A percentile compares a stretch with the other conserved stretches of the same genome.
phyloP scores from a whole-genome alignment of 306 rosid species.

The Pyrus pyrifolia region DNA sequence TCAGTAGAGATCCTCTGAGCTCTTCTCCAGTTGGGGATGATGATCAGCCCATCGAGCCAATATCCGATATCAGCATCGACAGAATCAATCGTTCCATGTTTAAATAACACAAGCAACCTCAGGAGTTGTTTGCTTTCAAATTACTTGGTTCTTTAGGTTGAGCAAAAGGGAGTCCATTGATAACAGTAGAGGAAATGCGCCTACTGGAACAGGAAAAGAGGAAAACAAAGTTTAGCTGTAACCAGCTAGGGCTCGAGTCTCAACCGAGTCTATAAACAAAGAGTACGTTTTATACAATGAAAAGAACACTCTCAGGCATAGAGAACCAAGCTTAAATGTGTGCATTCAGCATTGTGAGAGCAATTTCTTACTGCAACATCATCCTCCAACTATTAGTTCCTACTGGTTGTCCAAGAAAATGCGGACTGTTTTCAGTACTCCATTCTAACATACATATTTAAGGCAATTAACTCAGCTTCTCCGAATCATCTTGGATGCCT shows the following conservation, averaged over 20 bases:
- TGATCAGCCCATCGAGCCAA: conserved; percentile 69
- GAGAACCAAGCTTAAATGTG: neutral
- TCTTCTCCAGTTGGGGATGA: conserved; percentile 27
- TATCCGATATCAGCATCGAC: conserved; percentile 57
- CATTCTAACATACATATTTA: too few relatives aligned
- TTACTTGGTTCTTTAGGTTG: neutral
- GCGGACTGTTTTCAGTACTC: neutral
- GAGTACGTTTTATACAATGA: too few relatives aligned
- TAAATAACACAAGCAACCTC: conserved; percentile 10
- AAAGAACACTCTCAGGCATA: too few relatives aligned
- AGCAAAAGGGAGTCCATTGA: neutral
- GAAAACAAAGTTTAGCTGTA: neutral
- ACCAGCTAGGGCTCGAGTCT: too few relatives aligned
- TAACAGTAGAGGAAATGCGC: neutral
- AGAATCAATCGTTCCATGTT: conserved; percentile 69
- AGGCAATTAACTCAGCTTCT: neutral
- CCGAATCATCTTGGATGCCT: neutral
- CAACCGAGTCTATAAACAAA: too few relatives aligned
- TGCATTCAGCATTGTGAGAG: neutral
- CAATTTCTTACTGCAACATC: neutral
- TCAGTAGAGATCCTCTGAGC: conserved; percentile 60
- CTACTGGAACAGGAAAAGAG: neutral
- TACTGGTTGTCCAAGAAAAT: neutral
- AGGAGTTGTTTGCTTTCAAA: neutral
- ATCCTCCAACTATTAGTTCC: too few relatives aligned